Conservation (phyloP, 345 rosid genomes). For the Lepidium sativum region DNA sequence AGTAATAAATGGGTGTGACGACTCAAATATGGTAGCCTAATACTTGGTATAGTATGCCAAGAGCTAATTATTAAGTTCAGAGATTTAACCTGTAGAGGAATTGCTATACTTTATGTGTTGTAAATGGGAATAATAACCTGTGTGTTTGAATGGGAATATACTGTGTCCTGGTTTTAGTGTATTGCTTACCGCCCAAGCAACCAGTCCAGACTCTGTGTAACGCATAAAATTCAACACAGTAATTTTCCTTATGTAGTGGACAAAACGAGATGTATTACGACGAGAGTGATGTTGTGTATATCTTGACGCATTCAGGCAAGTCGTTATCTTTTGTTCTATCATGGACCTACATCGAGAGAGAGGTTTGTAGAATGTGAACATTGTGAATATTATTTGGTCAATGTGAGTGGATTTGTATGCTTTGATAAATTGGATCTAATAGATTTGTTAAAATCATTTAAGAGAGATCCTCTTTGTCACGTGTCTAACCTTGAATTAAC, state of each 20-base stretch:
- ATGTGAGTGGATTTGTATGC: background rate
- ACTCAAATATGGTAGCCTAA: constrained; percentile 10
- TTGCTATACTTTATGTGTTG: constrained; percentile 1
- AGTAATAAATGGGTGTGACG: constrained; percentile 5
- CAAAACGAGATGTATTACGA: background rate
- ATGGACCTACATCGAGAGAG: constrained; percentile 49
- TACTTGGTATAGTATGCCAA: constrained; percentile 3
- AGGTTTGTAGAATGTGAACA: background rate
- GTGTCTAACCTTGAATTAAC: too few species aligned
- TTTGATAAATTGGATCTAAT: too few species aligned
- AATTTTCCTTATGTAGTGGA: background rate
- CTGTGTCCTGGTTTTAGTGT: constrained; percentile 1
- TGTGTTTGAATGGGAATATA: constrained; percentile 14
- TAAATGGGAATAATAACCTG: constrained; percentile 16
- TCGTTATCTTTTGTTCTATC: constrained; percentile 62
- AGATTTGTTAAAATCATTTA: too few species aligned
- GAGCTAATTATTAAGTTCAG: background rate
- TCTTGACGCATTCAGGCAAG: constrained; percentile 69
- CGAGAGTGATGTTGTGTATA: constrained; percentile 17
- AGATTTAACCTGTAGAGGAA: constrained; percentile 7
- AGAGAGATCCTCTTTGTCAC: too few species aligned
- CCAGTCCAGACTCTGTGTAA: constrained; percentile 65
- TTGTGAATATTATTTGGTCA: background rate
- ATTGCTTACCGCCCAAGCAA: constrained; percentile 32
- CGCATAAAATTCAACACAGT: background rate